Evolutionary conservation across 2,329 filamentous ascomycete species (phyloP).

Genomic region (Calycina marina): DNA sequence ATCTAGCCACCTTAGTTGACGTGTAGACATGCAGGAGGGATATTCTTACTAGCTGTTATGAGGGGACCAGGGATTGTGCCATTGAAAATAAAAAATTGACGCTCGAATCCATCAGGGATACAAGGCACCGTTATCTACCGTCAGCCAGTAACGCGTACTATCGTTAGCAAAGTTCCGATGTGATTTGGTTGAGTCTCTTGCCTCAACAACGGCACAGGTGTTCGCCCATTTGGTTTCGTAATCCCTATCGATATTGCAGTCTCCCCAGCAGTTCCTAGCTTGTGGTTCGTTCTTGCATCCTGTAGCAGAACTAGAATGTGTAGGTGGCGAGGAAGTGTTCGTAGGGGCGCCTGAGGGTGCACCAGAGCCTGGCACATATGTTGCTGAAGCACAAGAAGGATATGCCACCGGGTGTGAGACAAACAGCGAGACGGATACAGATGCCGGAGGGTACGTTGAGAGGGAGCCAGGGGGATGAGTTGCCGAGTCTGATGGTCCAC

Average conservation of each 20-base stretch:
- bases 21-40: too few relatives aligned
- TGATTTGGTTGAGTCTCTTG: neutral
- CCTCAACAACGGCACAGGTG: neutral
- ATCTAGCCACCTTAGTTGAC: too few relatives aligned
- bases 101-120: neutral
- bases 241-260: neutral
- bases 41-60: neutral
- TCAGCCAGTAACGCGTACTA: slow-evolving; percentile 9
- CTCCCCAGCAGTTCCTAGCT: neutral
- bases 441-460: too few relatives aligned
- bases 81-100: neutral
- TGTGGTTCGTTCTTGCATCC: neutral
- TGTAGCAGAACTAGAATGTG: neutral
- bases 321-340: too few relatives aligned
- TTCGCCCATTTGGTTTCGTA: neutral
- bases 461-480: too few relatives aligned
- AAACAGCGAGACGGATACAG: too few relatives aligned
- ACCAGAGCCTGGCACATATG: too few relatives aligned
- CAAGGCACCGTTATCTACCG: neutral
- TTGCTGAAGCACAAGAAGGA: too few relatives aligned
- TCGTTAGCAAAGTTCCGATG: neutral
- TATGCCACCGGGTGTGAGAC: too few relatives aligned
- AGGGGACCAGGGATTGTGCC: neutral
- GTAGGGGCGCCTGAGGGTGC: too few relatives aligned
- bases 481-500: too few relatives aligned